Percentiles rank a stretch among this genome's conserved stretches.
Conservation (phyloP, 2,329 filamentous ascomycete genomes). For the Dothiorella sarmentorum region DNA sequence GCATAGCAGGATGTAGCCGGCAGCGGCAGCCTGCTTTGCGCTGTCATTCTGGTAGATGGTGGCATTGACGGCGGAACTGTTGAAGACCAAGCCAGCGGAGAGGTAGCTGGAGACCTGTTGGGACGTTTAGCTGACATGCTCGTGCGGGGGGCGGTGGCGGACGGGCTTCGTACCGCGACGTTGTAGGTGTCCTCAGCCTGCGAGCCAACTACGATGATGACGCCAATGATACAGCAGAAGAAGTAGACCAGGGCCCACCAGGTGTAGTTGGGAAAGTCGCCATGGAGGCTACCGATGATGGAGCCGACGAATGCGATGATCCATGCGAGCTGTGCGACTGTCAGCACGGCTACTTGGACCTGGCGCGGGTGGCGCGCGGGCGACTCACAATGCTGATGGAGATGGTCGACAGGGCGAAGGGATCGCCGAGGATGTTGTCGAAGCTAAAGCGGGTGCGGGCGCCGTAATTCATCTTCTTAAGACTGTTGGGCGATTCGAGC, state of each 20-base stretch:
- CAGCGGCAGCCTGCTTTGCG: constrained; percentile 78
- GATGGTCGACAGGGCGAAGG: constrained; percentile 89
- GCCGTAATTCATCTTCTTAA: constrained; percentile 72
- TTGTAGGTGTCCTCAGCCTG: constrained; percentile 85
- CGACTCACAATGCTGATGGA: constrained; percentile 81
- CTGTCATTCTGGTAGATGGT: constrained; percentile 74
- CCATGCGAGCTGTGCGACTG: constrained; percentile 74
- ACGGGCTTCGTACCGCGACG: constrained; percentile 60
- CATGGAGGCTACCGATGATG: constrained; percentile 64
- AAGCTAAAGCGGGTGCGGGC: constrained; percentile 60
- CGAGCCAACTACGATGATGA: constrained; percentile 78
- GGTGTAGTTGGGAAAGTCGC: constrained; percentile 73
- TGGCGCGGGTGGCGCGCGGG: constrained; percentile 17
- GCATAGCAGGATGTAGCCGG: constrained; percentile 88
- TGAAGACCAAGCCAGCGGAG: constrained; percentile 76
- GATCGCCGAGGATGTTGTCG: constrained; percentile 91
- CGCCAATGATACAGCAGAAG: constrained; percentile 74
- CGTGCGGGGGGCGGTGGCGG: not conserved
- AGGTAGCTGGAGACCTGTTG: constrained; percentile 78
- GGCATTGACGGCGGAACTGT: constrained; percentile 80
- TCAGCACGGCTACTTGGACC: constrained; percentile 14
- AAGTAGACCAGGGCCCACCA: constrained; percentile 92
- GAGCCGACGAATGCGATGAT: constrained; percentile 85
- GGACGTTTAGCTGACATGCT: constrained; percentile 21
- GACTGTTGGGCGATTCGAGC: constrained; percentile 63